Evolutionary conservation across 352 stramenopile genomes (phyloP).

Genomic region (Globisporangium perplexum): DNA sequence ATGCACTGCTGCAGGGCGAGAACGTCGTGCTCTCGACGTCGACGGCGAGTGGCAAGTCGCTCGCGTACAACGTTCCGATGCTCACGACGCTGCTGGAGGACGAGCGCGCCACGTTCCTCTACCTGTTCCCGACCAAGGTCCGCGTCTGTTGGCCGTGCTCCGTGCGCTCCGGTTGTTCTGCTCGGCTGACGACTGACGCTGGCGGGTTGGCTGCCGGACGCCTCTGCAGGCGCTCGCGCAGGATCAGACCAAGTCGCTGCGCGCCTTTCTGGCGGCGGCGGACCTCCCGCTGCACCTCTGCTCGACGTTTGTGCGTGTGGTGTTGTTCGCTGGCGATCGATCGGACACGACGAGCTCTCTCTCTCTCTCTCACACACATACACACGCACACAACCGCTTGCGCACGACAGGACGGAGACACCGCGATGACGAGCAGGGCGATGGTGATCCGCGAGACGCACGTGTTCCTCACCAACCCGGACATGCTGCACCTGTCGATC

Average conservation of each 20-base stretch:
- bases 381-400: too few relatives aligned
- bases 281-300: constrained; percentile 40
- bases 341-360: neutral
- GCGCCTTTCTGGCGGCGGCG: constrained; percentile 57
- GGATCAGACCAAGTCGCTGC: constrained; percentile 93
- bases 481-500: constrained; percentile 97
- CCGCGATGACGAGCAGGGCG: constrained; percentile 82
- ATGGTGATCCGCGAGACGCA: constrained; percentile 82
- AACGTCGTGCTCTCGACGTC: constrained; percentile 96
- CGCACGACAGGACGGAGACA: constrained; percentile 96
- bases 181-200: neutral
- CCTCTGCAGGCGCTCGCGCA: constrained; percentile 93
- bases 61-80: constrained; percentile 96
- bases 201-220: neutral
- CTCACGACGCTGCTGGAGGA: constrained; percentile 64
- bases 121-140: constrained; percentile 97
- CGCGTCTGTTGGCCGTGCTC: too few relatives aligned
- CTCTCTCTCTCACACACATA: too few relatives aligned
- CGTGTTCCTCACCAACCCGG: constrained; percentile 98
- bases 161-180: too few relatives aligned
- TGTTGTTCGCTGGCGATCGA: neutral
- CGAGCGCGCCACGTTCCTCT: constrained; percentile 76
- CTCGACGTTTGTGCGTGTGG: constrained; percentile 53
- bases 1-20: constrained; percentile 70
- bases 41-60: constrained; percentile 95